These are phyloP conservation scores for Pythium guiyangense DNA, from an alignment of 352 stramenopile species.

Conservation along the genomic window DNA sequence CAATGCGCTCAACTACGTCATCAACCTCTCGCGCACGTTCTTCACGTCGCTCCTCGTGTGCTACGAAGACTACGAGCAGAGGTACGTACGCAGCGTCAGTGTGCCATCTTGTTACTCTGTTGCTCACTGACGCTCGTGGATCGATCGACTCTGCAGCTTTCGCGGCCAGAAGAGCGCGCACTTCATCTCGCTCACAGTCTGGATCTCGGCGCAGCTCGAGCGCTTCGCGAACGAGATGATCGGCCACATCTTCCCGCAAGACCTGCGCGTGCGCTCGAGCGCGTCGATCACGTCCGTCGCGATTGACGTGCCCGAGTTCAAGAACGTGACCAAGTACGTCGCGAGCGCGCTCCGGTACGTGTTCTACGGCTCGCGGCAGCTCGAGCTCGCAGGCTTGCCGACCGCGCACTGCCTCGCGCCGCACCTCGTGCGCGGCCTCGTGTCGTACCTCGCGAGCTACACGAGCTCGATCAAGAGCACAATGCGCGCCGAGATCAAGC, in stretches of 20 bases:
- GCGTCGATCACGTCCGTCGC: slow-evolving; percentile 21
- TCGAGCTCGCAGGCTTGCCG: slow-evolving; percentile 70
- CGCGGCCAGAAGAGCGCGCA: slow-evolving; percentile 64
- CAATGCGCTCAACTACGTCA: slow-evolving; percentile 75
- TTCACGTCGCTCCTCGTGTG: slow-evolving; percentile 84
- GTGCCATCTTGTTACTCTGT: neutral
- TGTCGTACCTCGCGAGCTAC: slow-evolving; percentile 61
- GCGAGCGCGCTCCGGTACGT: slow-evolving; percentile 69
- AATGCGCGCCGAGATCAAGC: slow-evolving; percentile 73
- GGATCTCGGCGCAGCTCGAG: slow-evolving; percentile 76
- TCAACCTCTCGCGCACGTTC: slow-evolving; percentile 78
- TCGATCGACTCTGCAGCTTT: slow-evolving; percentile 27
- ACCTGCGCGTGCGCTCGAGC: slow-evolving; percentile 10
- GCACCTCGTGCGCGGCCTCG: slow-evolving; percentile 50
- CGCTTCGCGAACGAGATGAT: slow-evolving; percentile 71
- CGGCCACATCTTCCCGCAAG: slow-evolving; percentile 69
- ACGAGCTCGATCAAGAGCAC: slow-evolving; percentile 62
- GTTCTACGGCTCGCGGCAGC: slow-evolving; percentile 75
- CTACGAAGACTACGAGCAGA: slow-evolving; percentile 77
- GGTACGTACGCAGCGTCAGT: slow-evolving; percentile 16
- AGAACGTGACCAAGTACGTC: slow-evolving; percentile 73
- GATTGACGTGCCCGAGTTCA: slow-evolving; percentile 74
- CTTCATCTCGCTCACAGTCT: slow-evolving; percentile 76
- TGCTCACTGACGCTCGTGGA: neutral
- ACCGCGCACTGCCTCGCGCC: slow-evolving; percentile 71